Evolutionary conservation across 768 basidiomycete species (phyloP), one percentile per base, ranked within the genome.

Genomic region (Kwoniella dejecticola): DNA sequence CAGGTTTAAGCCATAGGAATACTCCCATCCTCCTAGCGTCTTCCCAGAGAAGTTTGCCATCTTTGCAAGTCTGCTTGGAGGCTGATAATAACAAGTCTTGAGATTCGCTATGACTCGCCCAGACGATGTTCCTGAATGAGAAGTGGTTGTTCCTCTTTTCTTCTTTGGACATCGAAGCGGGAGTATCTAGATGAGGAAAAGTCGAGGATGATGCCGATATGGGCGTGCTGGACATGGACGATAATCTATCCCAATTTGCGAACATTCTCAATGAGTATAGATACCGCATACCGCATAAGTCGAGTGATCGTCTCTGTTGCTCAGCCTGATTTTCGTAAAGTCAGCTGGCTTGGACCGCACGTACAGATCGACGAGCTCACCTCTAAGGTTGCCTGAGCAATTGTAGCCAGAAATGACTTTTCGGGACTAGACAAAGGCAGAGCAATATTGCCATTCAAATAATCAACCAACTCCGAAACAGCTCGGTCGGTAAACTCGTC

Each of bases 51-150:
- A 97, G 90, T 79, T 90, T 95, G 0, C 87, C 88, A 36, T 85
- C 84, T 4, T 23, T 21, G 69, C 90, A 94, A 12, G 89, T 87
- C 3, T 83, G 79, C 15, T 83, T 83, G 1, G 89, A 89, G 3
- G 88, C 86, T 26, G 83, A 81, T 53, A 96, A 77, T 4, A 99
- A 78, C 45, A 97, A 77, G 17, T 89, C 91, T 71, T 99, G 93
- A 71, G 87, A 90, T 78, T 96, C 92, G 72, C 93, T 96, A 69
- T 96, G 89, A 75, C 89, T 94, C 0, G 94, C 95, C 94, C 95
- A 99, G 26, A 97, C 83, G 81, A 97, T 91, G 77, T 99, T 95
- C 31, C 96, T 86, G 78, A 77, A 77, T 2, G 75, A 73, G 42
- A 79, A 64, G 4, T 70, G 68, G 11, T 63, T 55, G 40, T 27